Base-by-base conservation (phyloP, 1,284 basidiomycete species). In the Irpex sp. region DNA sequence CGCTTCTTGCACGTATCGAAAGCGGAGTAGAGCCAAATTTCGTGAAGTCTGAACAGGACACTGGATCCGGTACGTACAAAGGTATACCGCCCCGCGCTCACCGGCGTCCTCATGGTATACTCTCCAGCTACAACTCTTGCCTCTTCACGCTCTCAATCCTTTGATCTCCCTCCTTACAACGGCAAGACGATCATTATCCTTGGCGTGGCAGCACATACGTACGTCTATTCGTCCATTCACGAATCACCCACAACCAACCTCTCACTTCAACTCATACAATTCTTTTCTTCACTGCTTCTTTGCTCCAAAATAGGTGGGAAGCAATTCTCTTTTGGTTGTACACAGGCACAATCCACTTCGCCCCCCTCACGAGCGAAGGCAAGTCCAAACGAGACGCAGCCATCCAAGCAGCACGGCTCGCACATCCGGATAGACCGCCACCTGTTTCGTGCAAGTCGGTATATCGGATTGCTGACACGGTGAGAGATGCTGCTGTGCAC, bases 151-250 rank as follows among this genome's bases (percentile, higher is more conserved):
- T 5, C 40, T 58, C 17, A 58, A 9, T 57, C 15, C 51, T 2
- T 21, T 13, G 49, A 51, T 2, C 19, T 51, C 8, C 4, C 7
- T 51, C 8, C 49, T 15, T 51, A 51, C 49, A 17, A 17, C 49
- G 49, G 49, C 49, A n/a, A 44, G 44, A 65, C 62, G 7, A 61
- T 67, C 44, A 58, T 67, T 8, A 59, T 68, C 13, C 58, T 61
- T 17, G 66, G 65, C n/a, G 60, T 61, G 13, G 64, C 66, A 8
- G 21, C 66, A 3, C 47, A 58, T 13, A 68, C 66, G 66, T 68
- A 56, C 49, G 65, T 62, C n/a, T n/a, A n/a, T n/a, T n/a, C n/a
- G n/a, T n/a, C n/a, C n/a, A n/a, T n/a, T n/a, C n/a, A n/a, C n/a
- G n/a, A n/a, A n/a, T n/a, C n/a, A n/a, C n/a, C n/a, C n/a, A n/a